Percentiles rank a stretch among this genome's conserved stretches.
Evolutionary conservation across 306 rosid genomes (phyloP).

Genomic region (Chamaecrista fasciculata): DNA sequence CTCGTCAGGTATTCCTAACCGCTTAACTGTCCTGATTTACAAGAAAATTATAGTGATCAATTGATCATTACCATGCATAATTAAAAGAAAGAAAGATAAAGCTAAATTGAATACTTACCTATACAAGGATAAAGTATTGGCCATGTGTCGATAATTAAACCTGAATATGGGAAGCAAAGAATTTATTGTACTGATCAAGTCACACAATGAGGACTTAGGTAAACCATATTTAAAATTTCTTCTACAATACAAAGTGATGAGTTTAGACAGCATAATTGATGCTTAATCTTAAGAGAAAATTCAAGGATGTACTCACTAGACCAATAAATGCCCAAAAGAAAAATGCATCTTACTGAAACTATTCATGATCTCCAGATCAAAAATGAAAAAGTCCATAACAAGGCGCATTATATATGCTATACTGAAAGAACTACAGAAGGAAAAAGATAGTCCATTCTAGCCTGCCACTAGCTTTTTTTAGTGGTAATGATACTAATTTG

Average conservation of each 20-base stretch:
- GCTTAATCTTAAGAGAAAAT: neutral
- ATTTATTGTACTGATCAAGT: conserved; percentile 13
- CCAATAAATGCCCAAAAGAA: neutral
- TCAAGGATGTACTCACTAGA: neutral
- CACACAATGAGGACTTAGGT: neutral
- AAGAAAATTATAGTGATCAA: conserved; percentile 23
- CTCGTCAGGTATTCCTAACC: conserved; percentile 97
- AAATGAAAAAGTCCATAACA: neutral
- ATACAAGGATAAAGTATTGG: conserved; percentile 87
- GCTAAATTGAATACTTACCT: conserved; percentile 43
- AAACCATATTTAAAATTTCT: neutral
- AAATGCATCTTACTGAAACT: neutral
- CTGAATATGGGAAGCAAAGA: conserved; percentile 43
- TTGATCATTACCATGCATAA: neutral
- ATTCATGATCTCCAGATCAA: neutral
- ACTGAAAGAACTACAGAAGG: neutral
- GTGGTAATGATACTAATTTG: neutral
- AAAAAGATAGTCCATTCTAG: no score
- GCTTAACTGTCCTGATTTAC: conserved; percentile 81
- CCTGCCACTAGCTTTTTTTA: neutral
- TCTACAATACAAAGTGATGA: neutral
- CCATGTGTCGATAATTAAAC: conserved; percentile 98
- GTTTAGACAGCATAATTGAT: neutral
- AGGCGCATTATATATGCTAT: neutral
- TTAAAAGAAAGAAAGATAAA: conserved; percentile 3